Base-by-base conservation (phyloP, 2,329 filamentous ascomycete species). In the Nemania sp. region DNA sequence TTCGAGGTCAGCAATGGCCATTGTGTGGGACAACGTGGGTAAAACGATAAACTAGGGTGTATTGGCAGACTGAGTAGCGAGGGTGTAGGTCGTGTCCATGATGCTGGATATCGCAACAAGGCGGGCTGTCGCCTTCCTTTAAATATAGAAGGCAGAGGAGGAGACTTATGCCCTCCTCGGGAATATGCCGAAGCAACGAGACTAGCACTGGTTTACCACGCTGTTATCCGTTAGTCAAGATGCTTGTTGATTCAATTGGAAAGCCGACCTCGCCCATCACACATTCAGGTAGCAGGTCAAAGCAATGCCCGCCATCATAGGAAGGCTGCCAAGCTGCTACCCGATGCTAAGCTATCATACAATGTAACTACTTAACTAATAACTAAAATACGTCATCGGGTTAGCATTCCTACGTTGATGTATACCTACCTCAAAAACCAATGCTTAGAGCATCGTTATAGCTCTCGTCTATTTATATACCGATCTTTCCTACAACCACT, bases 1-100 rank as follows among this genome's bases (percentile, higher is more conserved):
- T 25, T 66, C 57, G 37, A 68, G 62, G 42, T 67, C 66, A 29
- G 25, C 25, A 11, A 67, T 57, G 29, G 67, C 45, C 45, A 47
- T 47, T 34, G 18, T 57, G 35, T 49, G 29, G 42, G 2, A 17
- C 12, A 12, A 47, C 20, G n/a, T 43, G 13, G 46, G 34, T 17
- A 46, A 17, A 20, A 3, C 37, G 15, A 42, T 45, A 46, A 37
- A 43, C 18, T 18, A 17, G 40, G 25, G 29, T 54, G 21, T 34
- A 32, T 18, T 45, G 18, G 17, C 17, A 3, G 29, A 54, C 45
- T 20, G 1, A n/a, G 15, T 10, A 6, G 29, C 37, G 42, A 25
- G 3, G 10, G 12, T 34, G 15, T 12, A 39, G 37, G 40, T 2
- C 17, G 13, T 46, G 5, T 45, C 47, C 25, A 29, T 34, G 11